Percentiles rank a stretch among this genome's conserved stretches.
phyloP scores from a whole-genome alignment of 2,329 filamentous ascomycete species.

The Lanzia echinophila region DNA sequence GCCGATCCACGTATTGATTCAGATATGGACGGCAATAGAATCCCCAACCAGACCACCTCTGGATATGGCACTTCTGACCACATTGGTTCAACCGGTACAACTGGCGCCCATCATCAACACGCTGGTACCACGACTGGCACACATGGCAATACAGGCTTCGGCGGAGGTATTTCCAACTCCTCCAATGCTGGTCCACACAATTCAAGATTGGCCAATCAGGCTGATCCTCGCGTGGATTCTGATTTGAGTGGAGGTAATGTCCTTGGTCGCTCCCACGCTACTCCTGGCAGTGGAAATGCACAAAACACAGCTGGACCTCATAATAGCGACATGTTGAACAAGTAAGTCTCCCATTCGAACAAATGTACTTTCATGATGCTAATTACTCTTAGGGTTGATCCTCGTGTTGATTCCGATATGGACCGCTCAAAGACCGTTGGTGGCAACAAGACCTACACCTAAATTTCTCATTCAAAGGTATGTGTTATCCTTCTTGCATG shows the following conservation, averaged over 20 bases:
- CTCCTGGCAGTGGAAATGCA: conserved; percentile 30
- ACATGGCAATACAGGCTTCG: conserved; percentile 10
- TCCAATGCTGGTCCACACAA: conserved; percentile 34
- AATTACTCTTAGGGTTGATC: conserved; percentile 39
- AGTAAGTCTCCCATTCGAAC: conserved; percentile 24
- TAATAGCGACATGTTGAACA: conserved; percentile 47
- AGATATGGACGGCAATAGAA: conserved; percentile 38
- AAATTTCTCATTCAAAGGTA: conserved; percentile 13
- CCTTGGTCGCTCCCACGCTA: conserved; percentile 27
- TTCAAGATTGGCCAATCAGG: conserved; percentile 36
- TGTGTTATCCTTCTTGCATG: too few relatives aligned
- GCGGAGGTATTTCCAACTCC: conserved; percentile 23
- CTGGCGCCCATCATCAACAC: conserved; percentile 2
- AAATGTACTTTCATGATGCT: neutral
- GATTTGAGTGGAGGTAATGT: conserved; percentile 39
- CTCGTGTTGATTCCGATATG: conserved; percentile 46
- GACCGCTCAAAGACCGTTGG: conserved; percentile 49
- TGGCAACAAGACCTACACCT: conserved; percentile 43
- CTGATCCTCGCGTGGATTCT: conserved; percentile 47
- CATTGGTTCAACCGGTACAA: conserved; percentile 3
- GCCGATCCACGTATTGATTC: conserved; percentile 33
- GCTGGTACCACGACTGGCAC: conserved; percentile 3
- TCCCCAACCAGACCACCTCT: conserved; percentile 1
- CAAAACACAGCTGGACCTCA: conserved; percentile 45
- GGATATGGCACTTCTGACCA: conserved; percentile 8